These are phyloP conservation scores for Globisporangium emineosum DNA, from an alignment of 352 stramenopile genomes.

Conservation along the genomic window DNA sequence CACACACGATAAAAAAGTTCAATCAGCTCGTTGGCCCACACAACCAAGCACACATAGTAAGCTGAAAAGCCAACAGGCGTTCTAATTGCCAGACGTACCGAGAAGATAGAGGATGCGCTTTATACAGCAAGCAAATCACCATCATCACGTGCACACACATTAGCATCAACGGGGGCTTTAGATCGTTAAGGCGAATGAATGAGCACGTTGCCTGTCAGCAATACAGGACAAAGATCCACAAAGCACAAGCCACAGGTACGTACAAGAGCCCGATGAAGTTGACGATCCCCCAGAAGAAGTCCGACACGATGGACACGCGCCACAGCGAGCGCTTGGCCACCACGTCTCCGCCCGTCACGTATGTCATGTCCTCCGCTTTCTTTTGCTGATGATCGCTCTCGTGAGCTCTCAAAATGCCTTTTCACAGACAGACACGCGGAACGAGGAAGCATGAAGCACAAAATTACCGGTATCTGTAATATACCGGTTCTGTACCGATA, in stretches of 20 bases:
- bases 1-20: slow-evolving; percentile 8
- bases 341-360: slow-evolving; percentile 57
- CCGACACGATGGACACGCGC: slow-evolving; percentile 65
- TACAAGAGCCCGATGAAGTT: slow-evolving; percentile 82
- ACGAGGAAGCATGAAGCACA: not conserved
- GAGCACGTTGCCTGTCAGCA: not conserved
- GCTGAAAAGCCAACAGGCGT: not conserved
- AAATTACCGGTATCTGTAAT: too few relatives aligned
- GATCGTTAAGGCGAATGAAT: too few relatives aligned
- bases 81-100: slow-evolving; percentile 25
- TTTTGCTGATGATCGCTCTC: not conserved
- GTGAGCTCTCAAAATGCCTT: slow-evolving; percentile 1
- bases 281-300: slow-evolving; percentile 67
- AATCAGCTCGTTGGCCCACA: not conserved
- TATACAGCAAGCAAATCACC: slow-evolving; percentile 9
- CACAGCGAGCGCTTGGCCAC: slow-evolving; percentile 64
- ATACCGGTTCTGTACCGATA: too few relatives aligned
- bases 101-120: slow-evolving; percentile 57
- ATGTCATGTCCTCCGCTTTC: slow-evolving; percentile 38
- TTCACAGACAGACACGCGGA: not conserved
- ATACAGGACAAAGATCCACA: not conserved
- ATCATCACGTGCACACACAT: not conserved
- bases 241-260: slow-evolving; percentile 13
- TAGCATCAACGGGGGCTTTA: too few relatives aligned
- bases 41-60: not conserved